Conservation (phyloP, 345 rosid genomes). For the Noccaea bulbosa region DNA sequence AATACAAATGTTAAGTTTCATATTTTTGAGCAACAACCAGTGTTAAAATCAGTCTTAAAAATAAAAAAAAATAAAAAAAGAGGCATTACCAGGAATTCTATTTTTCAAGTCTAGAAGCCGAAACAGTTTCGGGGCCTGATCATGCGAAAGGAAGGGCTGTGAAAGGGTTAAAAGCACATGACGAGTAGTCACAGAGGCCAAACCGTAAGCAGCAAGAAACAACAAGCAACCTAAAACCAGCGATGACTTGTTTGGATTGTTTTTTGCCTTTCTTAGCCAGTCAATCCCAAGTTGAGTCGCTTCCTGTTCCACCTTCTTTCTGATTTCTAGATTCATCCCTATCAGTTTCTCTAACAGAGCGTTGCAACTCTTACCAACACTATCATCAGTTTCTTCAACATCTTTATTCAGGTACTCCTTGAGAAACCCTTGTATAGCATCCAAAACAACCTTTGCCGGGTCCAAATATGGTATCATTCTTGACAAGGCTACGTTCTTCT, state of each 20-base stretch:
- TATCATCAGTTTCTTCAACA: constrained; percentile 16
- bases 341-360: constrained; percentile 28
- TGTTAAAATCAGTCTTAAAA: constrained; percentile 1
- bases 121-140: constrained; percentile 30
- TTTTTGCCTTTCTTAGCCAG: constrained; percentile 22
- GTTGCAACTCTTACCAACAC: constrained; percentile 27
- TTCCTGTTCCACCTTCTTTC: constrained; percentile 17
- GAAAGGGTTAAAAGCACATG: constrained; percentile 12
- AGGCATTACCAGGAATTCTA: constrained; percentile 29
- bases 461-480: constrained; percentile 23
- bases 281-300: constrained; percentile 34
- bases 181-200: constrained; percentile 16
- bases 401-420: constrained; percentile 12
- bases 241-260: not conserved
- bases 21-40: not conserved
- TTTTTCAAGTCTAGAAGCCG: constrained; percentile 32
- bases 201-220: constrained; percentile 36
- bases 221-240: constrained; percentile 28
- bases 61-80: constrained; percentile 12
- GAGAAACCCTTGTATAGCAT: constrained; percentile 19
- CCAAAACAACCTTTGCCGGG: constrained; percentile 33
- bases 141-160: constrained; percentile 28
- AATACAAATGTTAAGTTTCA: constrained; percentile 11
- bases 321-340: not conserved
- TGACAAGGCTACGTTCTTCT: constrained; percentile 24